Evolutionary conservation across 179 eudicot genomes (phyloP), one percentile per base, ranked within the genome.

Genomic region (Spergularia azorica): DNA sequence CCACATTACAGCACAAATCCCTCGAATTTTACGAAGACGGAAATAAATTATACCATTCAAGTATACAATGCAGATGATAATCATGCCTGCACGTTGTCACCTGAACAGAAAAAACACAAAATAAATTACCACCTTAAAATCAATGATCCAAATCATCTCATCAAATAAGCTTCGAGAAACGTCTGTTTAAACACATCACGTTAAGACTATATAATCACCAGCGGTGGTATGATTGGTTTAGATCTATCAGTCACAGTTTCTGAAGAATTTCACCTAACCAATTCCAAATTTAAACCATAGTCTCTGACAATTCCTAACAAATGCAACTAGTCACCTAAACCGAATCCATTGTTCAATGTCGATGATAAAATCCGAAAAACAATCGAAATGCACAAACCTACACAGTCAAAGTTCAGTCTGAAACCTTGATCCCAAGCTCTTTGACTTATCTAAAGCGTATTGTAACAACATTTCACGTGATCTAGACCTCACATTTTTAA

Each of bases 41-140:
- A 36, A 51, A 0, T 50, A 51, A 7, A 60, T 21, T 70, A 6
- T 86, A 91, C 96, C 97, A 93, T 79, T 93, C 97, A 79, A 93
- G 92, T 69, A 93, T 88, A 68, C 97, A 93, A 69, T 93, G 97
- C 71, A 93, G 88, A 82, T 93, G 97, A 82, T 88, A 93, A 82
- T 93, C 97, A 74, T 93, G 97, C 83, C 80, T 93, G 87, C 97
- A 93, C 54, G 75, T 81, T n/a, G 97, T 93, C 56, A 87, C 88
- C 97, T 93, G 83, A 76, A 75, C 57, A 38, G 26, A 67, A 16
- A 61, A 17, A 73, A 9, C 55, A 12, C 14, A 74, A 68, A 57
- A 13, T 21, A 14, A 8, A 69, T 60, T 26, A 46, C 51, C 57
- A 32, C 60, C 61, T 69, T 5, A 1, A 32, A 32, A 18, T 77